Base-by-base conservation (phyloP, 768 basidiomycete genomes). In the Macrolepiota fuliginosa region DNA sequence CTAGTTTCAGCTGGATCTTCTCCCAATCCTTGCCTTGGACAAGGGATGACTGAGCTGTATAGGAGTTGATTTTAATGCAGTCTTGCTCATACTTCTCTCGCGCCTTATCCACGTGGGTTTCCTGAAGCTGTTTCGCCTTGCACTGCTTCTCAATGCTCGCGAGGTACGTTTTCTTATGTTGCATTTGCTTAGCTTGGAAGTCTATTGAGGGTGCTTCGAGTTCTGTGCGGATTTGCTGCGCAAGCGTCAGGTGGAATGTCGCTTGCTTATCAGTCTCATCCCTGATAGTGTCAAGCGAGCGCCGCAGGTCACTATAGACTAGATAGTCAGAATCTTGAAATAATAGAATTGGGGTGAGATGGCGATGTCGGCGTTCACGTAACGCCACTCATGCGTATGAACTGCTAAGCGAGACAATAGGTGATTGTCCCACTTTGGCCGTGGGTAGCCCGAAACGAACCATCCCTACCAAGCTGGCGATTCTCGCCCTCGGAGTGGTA, bases 21-120 rank as follows among this genome's bases (percentile, higher is more conserved):
- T 99, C 97, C 32, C 96, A 81, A 60, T 98, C 96, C 69, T 87
- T 90, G 32, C 97, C 97, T 72, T 98, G 97, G 25, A 92, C 87
- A 7, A 98, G 83, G 1, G 92, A 88, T 35, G 90, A 85, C 72
- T 97, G 94, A 4, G 95, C 95, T 3, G 94, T 94, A 69, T 91
- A 94, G 1, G 92, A 90, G 69, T 97, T 98, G 79, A 98, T 96
- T 53, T 90, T 86, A 19, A 96, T 78, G 72, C 95, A 96, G 68
- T 98, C 96, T 53, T 82, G 79, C 73, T 97, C 93, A 75, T 98
- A 98, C 70, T 94, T 93, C 72, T 96, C 93, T 63, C 91, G 86
- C 1, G 97, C 92, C 72, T 94, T 94, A 68, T 80, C 79, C 47
- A 97, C 94, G 65, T 95, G 88, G 11, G 81, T 79, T 69, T 96